A percentile compares a stretch with the other conserved stretches of the same genome.
These are phyloP conservation scores for Silybum marianum DNA, from an alignment of 129 eudicot genomes.

Conservation along the genomic window DNA sequence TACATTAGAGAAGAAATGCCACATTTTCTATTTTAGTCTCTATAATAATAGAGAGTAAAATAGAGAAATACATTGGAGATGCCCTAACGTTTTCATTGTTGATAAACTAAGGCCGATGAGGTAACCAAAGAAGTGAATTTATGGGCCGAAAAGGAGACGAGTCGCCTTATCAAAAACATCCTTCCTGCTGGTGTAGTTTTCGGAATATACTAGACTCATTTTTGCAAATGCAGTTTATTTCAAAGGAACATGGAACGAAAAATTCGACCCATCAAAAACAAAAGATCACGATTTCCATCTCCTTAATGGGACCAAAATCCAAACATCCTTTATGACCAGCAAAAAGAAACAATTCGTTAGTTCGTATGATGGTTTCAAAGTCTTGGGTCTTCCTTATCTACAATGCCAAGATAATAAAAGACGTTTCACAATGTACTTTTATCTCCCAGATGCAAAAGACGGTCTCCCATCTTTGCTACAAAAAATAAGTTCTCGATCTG, in stretches of 20 bases:
- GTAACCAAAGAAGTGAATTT: slow-evolving; percentile 4
- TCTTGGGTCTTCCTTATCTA: slow-evolving; percentile 16
- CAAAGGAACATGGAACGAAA: slow-evolving; percentile 34
- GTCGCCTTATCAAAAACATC: slow-evolving; percentile 17
- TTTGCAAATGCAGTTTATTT: slow-evolving; percentile 28
- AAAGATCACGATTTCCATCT: slow-evolving; percentile 21
- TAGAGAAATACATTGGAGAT: too few relatives aligned
- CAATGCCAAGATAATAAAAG: background rate
- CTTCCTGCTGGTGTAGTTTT: background rate
- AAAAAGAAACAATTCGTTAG: background rate
- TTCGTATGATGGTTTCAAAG: slow-evolving; percentile 21
- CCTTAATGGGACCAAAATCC: slow-evolving; percentile 16
- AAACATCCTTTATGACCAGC: slow-evolving; percentile 39
- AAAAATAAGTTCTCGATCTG: slow-evolving; percentile 2
- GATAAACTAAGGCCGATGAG: background rate
- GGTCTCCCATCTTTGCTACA: slow-evolving; percentile 17
- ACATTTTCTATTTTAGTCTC: too few relatives aligned
- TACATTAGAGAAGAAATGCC: too few relatives aligned
- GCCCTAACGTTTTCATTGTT: background rate
- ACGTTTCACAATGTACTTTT: slow-evolving; percentile 29
- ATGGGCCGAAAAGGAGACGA: slow-evolving; percentile 26
- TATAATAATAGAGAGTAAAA: too few relatives aligned
- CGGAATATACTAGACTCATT: background rate
- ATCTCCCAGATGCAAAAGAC: slow-evolving; percentile 28
- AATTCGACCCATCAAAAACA: slow-evolving; percentile 14